A percentile compares a stretch with the other conserved stretches of the same genome.
phyloP scores from a whole-genome alignment of 106 monocot genomes.

The Hemerocallis citrina region DNA sequence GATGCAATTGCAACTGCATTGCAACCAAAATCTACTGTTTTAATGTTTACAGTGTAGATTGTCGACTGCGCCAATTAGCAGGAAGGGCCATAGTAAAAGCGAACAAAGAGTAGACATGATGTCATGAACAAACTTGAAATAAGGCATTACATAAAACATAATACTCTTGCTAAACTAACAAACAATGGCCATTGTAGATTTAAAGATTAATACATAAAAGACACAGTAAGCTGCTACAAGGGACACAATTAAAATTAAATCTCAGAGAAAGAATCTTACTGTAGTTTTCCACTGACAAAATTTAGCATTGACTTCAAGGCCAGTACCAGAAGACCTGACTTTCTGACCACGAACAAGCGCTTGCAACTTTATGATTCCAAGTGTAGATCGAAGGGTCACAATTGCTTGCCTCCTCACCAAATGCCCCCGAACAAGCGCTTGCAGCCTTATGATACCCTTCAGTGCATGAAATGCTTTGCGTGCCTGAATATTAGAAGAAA shows the following conservation, averaged over 20 bases:
- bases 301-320: slow-evolving; percentile 18
- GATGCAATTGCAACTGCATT: too few species aligned
- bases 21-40: too few species aligned
- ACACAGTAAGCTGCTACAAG: too few species aligned
- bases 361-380: slow-evolving; percentile 71
- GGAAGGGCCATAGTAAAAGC: too few species aligned
- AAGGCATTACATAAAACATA: too few species aligned
- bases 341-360: slow-evolving; percentile 49
- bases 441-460: slow-evolving; percentile 90
- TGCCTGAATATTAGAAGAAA: slow-evolving; percentile 51
- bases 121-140: too few species aligned
- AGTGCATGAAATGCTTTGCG: slow-evolving; percentile 77
- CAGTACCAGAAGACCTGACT: slow-evolving; percentile 29
- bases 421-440: slow-evolving; percentile 85
- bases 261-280: slow-evolving; percentile 7
- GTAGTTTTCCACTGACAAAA: slow-evolving; percentile 7
- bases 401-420: slow-evolving; percentile 91
- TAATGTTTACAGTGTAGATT: too few species aligned
- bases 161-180: too few species aligned
- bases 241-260: neutral
- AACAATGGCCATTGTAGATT: too few species aligned
- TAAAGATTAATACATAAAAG: too few species aligned
- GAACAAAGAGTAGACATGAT: too few species aligned
- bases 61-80: too few species aligned
- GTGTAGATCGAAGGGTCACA: slow-evolving; percentile 50